These are phyloP conservation scores for Dianthus caryophyllus DNA, from an alignment of 148 eudicot genomes.

Conservation along the genomic window DNA sequence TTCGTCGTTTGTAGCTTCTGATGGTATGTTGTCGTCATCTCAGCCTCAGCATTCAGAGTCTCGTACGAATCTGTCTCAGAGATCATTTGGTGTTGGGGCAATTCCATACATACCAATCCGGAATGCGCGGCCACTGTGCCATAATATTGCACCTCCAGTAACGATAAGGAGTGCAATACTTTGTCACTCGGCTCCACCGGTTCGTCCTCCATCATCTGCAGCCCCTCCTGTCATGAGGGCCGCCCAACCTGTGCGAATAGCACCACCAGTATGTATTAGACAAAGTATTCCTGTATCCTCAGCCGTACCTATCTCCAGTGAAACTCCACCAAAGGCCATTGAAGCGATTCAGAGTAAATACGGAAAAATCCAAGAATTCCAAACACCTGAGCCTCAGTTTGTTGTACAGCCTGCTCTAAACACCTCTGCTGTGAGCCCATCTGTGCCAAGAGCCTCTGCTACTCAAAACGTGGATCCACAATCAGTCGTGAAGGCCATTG, in stretches of 20 bases:
- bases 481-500: conserved; percentile 16
- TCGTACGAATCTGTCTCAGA: conserved; percentile 27
- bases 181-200: conserved; percentile 60
- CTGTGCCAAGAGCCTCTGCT: no score
- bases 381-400: no score
- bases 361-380: not conserved
- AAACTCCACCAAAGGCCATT: not conserved
- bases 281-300: conserved; percentile 32
- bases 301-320: conserved; percentile 20
- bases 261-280: conserved; percentile 34
- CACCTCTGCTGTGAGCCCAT: no score
- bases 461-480: conserved; percentile 25
- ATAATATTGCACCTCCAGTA: conserved; percentile 61
- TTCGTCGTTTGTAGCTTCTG: conserved; percentile 23
- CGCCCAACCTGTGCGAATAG: conserved; percentile 31
- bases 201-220: conserved; percentile 26
- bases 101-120: conserved; percentile 59
- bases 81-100: conserved; percentile 46
- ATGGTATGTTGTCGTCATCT: conserved; percentile 26
- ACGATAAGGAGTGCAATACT: conserved; percentile 60
- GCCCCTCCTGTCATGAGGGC: conserved; percentile 34
- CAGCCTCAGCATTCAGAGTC: conserved; percentile 28
- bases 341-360: conserved; percentile 12
- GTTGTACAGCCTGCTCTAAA: conserved; percentile 40
- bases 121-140: conserved; percentile 45